Percentiles rank a stretch among this genome's conserved stretches.
These are phyloP conservation scores for Galeopsis tetrahit DNA, from an alignment of 257 asterid genomes.

Conservation along the genomic window DNA sequence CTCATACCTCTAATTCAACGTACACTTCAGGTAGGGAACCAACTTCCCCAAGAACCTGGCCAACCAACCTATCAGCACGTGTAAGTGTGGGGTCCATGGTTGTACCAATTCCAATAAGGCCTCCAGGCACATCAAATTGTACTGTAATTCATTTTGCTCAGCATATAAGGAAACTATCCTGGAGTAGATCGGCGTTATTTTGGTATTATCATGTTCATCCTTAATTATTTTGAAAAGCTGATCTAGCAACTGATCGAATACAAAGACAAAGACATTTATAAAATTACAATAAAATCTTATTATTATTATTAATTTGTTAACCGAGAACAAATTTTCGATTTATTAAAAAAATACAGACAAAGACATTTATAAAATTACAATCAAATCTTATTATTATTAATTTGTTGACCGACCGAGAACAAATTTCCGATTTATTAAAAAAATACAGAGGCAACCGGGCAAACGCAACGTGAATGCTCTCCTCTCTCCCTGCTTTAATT, in stretches of 20 bases:
- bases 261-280: conserved; percentile 2
- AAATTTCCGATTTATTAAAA: too few relatives aligned
- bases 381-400: not conserved
- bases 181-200: conserved; percentile 94
- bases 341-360: not conserved
- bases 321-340: not conserved
- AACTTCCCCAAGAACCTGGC: conserved; percentile 99
- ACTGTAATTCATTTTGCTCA: conserved; percentile 89
- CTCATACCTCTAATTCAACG: conserved; percentile 82
- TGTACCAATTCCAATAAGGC: conserved; percentile 98
- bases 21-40: conserved; percentile 95
- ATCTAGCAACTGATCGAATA: not conserved
- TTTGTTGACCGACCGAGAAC: not conserved
- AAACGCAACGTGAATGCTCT: too few relatives aligned
- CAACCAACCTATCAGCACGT: conserved; percentile 98
- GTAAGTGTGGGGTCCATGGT: conserved; percentile 99
- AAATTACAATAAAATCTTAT: conserved; percentile 7
- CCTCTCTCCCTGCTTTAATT: too few relatives aligned
- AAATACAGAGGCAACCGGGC: too few relatives aligned
- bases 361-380: conserved; percentile 4
- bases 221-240: conserved; percentile 47
- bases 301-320: not conserved
- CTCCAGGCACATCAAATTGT: conserved; percentile 99
- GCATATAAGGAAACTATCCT: conserved; percentile 90
- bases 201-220: conserved; percentile 85